phyloP scores from a whole-genome alignment of 2,329 filamentous ascomycete species.

The Talaromyces sp. region DNA sequence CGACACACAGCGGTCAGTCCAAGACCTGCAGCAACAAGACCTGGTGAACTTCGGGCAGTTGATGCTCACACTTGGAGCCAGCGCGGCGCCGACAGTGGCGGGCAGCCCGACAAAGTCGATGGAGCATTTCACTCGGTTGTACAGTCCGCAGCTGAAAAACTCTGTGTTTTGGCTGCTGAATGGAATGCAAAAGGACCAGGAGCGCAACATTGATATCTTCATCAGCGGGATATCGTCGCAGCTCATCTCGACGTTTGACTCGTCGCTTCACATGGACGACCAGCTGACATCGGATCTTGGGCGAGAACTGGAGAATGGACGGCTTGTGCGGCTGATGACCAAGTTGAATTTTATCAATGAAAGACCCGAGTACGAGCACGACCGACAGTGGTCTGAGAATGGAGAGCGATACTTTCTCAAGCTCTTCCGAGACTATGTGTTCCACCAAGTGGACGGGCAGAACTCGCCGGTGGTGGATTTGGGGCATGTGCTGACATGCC shows the following conservation, averaged over 20 bases:
- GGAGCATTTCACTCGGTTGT: slow-evolving; percentile 70
- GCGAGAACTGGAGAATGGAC: slow-evolving; percentile 83
- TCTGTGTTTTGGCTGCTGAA: slow-evolving; percentile 76
- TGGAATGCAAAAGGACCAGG: slow-evolving; percentile 55
- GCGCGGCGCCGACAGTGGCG: slow-evolving; percentile 55
- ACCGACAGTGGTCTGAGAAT: slow-evolving; percentile 79
- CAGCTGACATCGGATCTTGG: slow-evolving; percentile 64
- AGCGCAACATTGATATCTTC: slow-evolving; percentile 70
- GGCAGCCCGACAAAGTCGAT: slow-evolving; percentile 64
- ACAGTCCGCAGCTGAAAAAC: slow-evolving; percentile 71
- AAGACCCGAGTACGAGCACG: slow-evolving; percentile 74
- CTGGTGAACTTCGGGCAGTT: slow-evolving; percentile 77
- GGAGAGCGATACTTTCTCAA: slow-evolving; percentile 90
- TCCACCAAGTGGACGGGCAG: slow-evolving; percentile 85
- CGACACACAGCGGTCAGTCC: slow-evolving; percentile 61
- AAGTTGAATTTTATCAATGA: slow-evolving; percentile 89
- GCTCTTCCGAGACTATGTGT: slow-evolving; percentile 93
- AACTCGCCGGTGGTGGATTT: slow-evolving; percentile 79
- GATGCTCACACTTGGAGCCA: slow-evolving; percentile 74
- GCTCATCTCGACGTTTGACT: slow-evolving; percentile 68
- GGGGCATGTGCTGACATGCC: slow-evolving; percentile 75
- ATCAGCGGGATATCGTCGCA: slow-evolving; percentile 72
- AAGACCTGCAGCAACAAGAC: slow-evolving; percentile 82
- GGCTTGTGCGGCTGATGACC: slow-evolving; percentile 69
- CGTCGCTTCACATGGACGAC: slow-evolving; percentile 72